Percentiles rank a stretch among this genome's conserved stretches.
phyloP scores from a whole-genome alignment of 192 early-diverging fungal genomes.

The Entomortierella lignicola region DNA sequence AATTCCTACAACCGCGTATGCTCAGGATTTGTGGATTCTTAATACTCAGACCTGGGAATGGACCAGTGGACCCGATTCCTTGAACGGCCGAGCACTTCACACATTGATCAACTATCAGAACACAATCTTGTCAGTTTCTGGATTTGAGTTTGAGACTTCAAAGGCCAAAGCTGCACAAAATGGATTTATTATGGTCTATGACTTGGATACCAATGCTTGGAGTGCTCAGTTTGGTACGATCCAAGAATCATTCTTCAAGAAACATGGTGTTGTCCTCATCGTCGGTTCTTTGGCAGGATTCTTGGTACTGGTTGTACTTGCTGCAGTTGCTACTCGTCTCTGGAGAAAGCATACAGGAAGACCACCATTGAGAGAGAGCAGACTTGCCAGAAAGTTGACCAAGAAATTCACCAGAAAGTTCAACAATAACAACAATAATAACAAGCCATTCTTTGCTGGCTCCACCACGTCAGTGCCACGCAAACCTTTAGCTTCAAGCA shows the following conservation, averaged over 20 bases:
- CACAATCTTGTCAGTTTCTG: conserved; percentile 26
- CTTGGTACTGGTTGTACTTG: conserved; percentile 7
- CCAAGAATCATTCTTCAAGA: conserved; percentile 17
- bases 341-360: conserved; percentile 9
- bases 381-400: background rate
- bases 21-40: conserved; percentile 34
- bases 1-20: conserved; percentile 23
- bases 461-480: too few relatives aligned
- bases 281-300: conserved; percentile 20
- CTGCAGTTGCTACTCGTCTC: conserved; percentile 13
- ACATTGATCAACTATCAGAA: conserved; percentile 22
- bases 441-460: conserved; percentile 26
- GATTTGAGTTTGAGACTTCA: conserved; percentile 30
- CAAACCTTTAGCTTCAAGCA: too few relatives aligned
- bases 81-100: conserved; percentile 24
- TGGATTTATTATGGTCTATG: conserved; percentile 26
- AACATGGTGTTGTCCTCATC: conserved; percentile 23
- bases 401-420: too few relatives aligned
- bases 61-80: conserved; percentile 6
- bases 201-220: conserved; percentile 17
- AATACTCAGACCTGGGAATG: conserved; percentile 31
- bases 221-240: conserved; percentile 29
- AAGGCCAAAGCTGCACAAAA: conserved; percentile 17
- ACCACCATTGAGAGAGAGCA: background rate
- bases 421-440: too few relatives aligned